A percentile compares a stretch with the other conserved stretches of the same genome.
Evolutionary conservation across 192 early-diverging fungal species (phyloP).

Genomic region (Podila horticola): DNA sequence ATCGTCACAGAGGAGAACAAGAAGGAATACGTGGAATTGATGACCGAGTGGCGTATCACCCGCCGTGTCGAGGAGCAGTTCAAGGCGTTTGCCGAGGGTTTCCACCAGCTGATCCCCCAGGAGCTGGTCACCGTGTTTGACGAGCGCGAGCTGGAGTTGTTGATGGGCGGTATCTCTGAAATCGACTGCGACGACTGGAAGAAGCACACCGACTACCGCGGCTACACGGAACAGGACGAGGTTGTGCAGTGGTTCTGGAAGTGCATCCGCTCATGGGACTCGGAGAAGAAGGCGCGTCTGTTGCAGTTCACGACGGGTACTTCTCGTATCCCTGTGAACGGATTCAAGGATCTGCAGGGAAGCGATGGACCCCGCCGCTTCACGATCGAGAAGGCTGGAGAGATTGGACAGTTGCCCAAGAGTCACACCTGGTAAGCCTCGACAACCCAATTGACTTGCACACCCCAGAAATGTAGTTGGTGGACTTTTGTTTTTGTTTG

Average conservation of each 20-base stretch:
- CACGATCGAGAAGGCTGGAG: conserved; percentile 94
- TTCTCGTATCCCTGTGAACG: conserved; percentile 96
- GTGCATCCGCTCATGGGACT: conserved; percentile 86
- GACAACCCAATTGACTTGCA: background rate
- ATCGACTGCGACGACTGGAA: conserved; percentile 99
- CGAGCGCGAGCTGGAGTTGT: conserved; percentile 95
- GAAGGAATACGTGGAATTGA: conserved; percentile 90
- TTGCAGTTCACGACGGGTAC: conserved; percentile 98
- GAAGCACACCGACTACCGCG: conserved; percentile 97
- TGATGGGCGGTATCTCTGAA: conserved; percentile 96
- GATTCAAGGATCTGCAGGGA: conserved; percentile 98
- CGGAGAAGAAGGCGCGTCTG: conserved; percentile 93
- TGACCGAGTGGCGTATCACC: conserved; percentile 89
- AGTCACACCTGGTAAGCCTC: conserved; percentile 85
- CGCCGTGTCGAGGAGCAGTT: conserved; percentile 96
- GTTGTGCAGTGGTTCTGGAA: conserved; percentile 97
- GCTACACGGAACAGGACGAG: conserved; percentile 95
- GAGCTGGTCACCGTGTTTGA: conserved; percentile 98
- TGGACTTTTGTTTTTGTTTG: too few species aligned
- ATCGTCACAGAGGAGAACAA: conserved; percentile 96
- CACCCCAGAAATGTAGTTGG: background rate
- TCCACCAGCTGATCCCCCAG: conserved; percentile 93
- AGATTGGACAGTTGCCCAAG: conserved; percentile 87
- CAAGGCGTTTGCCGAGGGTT: conserved; percentile 92
- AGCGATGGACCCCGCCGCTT: conserved; percentile 94